Percentiles rank a stretch among this genome's conserved stretches.
Conservation (phyloP, 1,284 basidiomycete species). For the Blastosporella zonata region DNA sequence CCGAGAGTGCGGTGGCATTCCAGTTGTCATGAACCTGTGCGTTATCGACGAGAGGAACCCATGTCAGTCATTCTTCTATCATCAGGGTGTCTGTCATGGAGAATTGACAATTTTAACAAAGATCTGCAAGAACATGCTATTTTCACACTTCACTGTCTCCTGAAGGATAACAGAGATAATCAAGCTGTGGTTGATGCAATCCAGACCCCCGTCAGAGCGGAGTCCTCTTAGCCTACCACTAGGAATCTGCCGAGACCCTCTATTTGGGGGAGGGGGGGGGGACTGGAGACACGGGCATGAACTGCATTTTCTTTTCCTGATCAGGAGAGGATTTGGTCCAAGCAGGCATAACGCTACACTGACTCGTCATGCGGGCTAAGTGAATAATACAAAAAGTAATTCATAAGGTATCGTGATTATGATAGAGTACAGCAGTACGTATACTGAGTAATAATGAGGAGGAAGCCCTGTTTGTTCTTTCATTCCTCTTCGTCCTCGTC, state of each 20-base stretch:
- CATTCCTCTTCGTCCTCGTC: conserved; percentile 55
- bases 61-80: conserved; percentile 46
- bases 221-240: conserved; percentile 23
- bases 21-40: conserved; percentile 81
- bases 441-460: background rate
- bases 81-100: conserved; percentile 6
- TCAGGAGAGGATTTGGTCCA: no score
- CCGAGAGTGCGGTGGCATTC: conserved; percentile 68
- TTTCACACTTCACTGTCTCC: conserved; percentile 75
- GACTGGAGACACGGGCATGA: background rate
- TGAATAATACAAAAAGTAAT: background rate
- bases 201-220: conserved; percentile 58
- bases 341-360: no score
- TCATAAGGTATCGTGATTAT: background rate
- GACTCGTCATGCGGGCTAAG: no score
- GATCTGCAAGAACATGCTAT: conserved; percentile 90
- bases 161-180: conserved; percentile 74
- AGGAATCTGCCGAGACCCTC: no score
- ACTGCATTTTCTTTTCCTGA: no score
- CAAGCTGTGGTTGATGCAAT: conserved; percentile 76
- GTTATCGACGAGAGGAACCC: conserved; percentile 88
- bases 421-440: background rate
- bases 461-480: background rate
- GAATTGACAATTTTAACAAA: conserved; percentile 30
- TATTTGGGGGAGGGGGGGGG: background rate